A percentile compares a stretch with the other conserved stretches of the same genome.
Conservation (phyloP, 495 filamentous ascomycete genomes). For the Aspergillus diversus region DNA sequence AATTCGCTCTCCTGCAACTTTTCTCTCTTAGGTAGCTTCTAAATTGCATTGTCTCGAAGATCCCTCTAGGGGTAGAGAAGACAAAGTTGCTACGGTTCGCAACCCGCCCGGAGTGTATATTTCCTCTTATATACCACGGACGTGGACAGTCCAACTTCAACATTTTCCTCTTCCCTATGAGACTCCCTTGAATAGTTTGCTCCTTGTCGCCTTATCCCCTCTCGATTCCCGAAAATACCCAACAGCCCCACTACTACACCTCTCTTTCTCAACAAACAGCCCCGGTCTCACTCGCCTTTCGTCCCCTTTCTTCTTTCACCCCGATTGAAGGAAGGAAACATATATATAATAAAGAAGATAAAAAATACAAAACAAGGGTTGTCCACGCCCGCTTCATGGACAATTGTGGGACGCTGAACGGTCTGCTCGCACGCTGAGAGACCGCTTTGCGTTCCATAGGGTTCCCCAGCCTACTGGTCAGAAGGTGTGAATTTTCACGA, state of each 20-base stretch:
- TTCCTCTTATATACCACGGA: background rate
- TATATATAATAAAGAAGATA: background rate
- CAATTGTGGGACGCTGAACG: slow-evolving; percentile 56
- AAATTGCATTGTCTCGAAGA: background rate
- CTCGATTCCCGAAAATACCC: background rate
- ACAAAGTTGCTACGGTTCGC: too few species aligned
- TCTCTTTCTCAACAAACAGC: background rate
- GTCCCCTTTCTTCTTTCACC: slow-evolving; percentile 12
- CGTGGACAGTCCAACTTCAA: background rate
- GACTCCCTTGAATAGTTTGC: background rate
- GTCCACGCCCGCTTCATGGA: slow-evolving; percentile 38
- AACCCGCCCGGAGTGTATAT: too few species aligned
- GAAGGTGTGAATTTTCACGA: slow-evolving; percentile 14
- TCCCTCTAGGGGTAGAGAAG: background rate
- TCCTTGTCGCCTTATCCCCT: background rate
- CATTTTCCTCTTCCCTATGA: background rate
- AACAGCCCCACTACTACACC: background rate
- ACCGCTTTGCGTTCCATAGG: slow-evolving; percentile 58
- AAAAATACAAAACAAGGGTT: slow-evolving; percentile 18
- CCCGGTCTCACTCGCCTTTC: background rate
- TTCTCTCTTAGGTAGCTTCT: background rate
- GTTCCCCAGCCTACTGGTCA: slow-evolving; percentile 47
- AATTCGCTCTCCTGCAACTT: background rate
- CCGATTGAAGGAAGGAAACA: slow-evolving; percentile 6
- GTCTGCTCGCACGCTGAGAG: slow-evolving; percentile 54